A percentile compares a stretch with the other conserved stretches of the same genome.
Conservation (phyloP, 768 basidiomycete genomes). For the Boletus edulis region DNA sequence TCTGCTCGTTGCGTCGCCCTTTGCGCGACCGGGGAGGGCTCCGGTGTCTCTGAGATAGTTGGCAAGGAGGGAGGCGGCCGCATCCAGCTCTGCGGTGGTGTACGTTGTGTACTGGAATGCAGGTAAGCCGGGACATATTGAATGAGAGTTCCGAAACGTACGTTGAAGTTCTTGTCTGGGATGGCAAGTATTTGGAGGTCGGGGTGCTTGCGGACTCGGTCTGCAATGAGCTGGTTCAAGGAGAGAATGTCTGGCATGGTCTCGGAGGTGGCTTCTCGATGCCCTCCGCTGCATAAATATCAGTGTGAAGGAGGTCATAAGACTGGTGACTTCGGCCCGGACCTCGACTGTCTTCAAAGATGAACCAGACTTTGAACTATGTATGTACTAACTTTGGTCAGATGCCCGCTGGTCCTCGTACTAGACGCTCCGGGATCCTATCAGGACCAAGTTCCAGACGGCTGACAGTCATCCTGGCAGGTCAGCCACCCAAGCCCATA, state of each 20-base stretch:
- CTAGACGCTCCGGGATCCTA: background rate
- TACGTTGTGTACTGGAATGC: conserved; percentile 22
- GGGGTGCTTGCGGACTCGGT: conserved; percentile 18
- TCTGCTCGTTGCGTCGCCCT: conserved; percentile 22
- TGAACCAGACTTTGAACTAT: too few species aligned
- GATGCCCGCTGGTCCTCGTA: background rate
- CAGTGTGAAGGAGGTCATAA: background rate
- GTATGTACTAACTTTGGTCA: background rate
- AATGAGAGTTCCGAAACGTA: background rate
- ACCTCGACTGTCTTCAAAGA: too few species aligned
- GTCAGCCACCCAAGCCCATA: conserved; percentile 23
- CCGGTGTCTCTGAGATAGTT: conserved; percentile 20
- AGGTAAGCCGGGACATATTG: background rate
- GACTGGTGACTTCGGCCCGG: background rate
- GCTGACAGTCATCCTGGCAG: conserved; percentile 10
- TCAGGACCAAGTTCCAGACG: background rate
- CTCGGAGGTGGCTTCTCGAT: background rate
- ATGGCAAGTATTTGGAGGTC: conserved; percentile 22
- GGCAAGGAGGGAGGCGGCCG: conserved; percentile 26
- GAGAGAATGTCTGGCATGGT: conserved; percentile 24
- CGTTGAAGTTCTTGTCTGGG: conserved; percentile 25
- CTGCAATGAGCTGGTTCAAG: conserved; percentile 26
- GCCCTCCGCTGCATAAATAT: too few species aligned
- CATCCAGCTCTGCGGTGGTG: conserved; percentile 24
- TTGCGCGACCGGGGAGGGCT: conserved; percentile 21